phyloP scores from a whole-genome alignment of 441 rosid genomes.

The Sinapis alba region DNA sequence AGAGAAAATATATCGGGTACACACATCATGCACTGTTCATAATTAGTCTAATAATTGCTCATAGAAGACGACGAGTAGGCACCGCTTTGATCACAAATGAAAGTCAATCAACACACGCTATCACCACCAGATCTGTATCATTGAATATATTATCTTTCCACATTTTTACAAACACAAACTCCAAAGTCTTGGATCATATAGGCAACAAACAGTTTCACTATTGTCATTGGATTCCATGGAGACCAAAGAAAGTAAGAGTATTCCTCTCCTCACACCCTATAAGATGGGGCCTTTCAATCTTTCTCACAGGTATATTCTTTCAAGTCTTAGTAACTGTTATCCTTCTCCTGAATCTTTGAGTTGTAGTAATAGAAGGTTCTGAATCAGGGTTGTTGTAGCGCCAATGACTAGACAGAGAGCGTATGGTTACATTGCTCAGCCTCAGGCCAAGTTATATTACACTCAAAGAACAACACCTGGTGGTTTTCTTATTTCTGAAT shows the following conservation, averaged over 20 bases:
- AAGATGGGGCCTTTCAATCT: slow-evolving; percentile 32
- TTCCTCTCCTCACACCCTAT: slow-evolving; percentile 20
- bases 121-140: neutral
- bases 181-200: neutral
- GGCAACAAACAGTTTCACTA: neutral
- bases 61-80: neutral
- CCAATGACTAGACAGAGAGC: slow-evolving; percentile 39
- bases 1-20: neutral
- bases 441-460: slow-evolving; percentile 42
- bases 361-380: neutral
- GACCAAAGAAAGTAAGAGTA: slow-evolving; percentile 5
- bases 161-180: neutral
- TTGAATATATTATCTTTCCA: neutral
- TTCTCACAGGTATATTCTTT: slow-evolving; percentile 15
- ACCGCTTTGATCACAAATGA: neutral
- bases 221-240: slow-evolving; percentile 10
- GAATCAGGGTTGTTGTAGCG: slow-evolving; percentile 38
- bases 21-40: too few relatives aligned
- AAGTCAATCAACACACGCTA: neutral
- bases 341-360: neutral
- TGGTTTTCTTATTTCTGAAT: slow-evolving; percentile 49
- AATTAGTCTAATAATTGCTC: neutral
- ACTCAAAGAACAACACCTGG: slow-evolving; percentile 48
- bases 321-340: neutral
- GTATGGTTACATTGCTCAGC: slow-evolving; percentile 39